These are phyloP conservation scores for Septoria linicola DNA, from an alignment of 2,329 filamentous ascomycete species.

Conservation along the genomic window DNA sequence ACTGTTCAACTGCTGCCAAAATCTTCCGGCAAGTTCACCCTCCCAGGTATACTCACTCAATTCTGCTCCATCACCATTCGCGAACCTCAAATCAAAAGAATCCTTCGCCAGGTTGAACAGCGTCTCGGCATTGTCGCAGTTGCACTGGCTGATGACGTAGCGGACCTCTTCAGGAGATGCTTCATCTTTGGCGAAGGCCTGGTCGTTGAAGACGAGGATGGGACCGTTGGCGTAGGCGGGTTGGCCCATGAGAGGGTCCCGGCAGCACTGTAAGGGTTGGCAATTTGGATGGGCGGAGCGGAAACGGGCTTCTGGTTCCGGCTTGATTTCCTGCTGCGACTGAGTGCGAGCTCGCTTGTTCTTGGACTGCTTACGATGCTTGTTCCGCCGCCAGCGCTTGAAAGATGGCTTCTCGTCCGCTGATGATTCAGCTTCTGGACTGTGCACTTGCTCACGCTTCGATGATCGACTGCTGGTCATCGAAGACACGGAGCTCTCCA, in stretches of 20 bases:
- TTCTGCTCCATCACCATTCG: neutral
- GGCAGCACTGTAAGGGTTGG: neutral
- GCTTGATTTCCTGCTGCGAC: too few relatives aligned
- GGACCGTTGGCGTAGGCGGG: neutral
- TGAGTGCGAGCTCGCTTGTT: too few relatives aligned
- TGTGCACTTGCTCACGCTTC: too few relatives aligned
- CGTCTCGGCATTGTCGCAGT: conserved; percentile 8
- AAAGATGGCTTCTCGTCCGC: too few relatives aligned
- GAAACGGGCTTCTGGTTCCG: neutral
- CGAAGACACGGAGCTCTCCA: too few relatives aligned
- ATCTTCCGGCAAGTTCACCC: neutral
- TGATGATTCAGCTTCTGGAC: too few relatives aligned
- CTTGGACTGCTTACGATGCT: too few relatives aligned
- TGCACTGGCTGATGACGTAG: conserved; percentile 9
- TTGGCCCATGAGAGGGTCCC: neutral
- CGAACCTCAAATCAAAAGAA: neutral
- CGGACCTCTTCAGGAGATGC: conserved; percentile 4
- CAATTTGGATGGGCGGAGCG: neutral
- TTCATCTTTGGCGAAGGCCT: neutral
- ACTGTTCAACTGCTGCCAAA: conserved; percentile 5
- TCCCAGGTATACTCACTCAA: neutral
- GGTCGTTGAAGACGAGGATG: conserved; percentile 3
- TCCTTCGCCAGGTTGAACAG: neutral
- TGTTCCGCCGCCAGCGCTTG: too few relatives aligned
- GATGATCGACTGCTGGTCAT: too few relatives aligned